Base-by-base conservation (phyloP, 345 rosid species). In the Rhizophora apiculata region DNA sequence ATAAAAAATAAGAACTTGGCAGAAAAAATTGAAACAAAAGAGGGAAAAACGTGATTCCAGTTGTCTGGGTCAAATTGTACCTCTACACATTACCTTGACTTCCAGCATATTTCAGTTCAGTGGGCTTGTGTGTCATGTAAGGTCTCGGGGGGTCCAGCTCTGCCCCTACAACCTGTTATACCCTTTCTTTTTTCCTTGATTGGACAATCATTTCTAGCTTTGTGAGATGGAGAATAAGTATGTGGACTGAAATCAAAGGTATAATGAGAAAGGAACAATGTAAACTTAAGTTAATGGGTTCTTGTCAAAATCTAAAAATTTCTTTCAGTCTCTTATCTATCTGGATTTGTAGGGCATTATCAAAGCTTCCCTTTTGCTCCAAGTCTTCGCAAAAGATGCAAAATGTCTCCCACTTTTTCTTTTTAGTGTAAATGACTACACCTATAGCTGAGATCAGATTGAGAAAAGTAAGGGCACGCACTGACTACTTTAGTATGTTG, bases 331-430 rank as follows among this genome's bases (percentile, higher is more conserved):
- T 63, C 64, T 10, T 49, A 62, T 77, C 69, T 74, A 31, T 51
- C 63, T 57, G 59, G 83, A 82, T 82, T 74, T 82, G 80, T 63
- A 69, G 80, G 82, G 72, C 63, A 59, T 49, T 66, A 63, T 72
- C 72, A 57, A 68, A 56, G 75, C 79, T 74, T 79, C 18, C 68
- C 63, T 72, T 77, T 79, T 77, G 70, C 79, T 76, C 64, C 63
- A 73, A 82, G 82, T 80, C 86, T 61, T 71, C 70, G 79, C 74
- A 75, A 80, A 82, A 83, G 78, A 83, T 83, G 76, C 86, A 80
- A 73, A 74, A 76, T 83, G 86, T 80, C 75, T 75, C 80, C 60
- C 82, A 72, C 78, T 62, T 78, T 74, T 77, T 8, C 24, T 58
- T 68, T 54, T 30, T 61, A 24, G 31, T 31, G 52, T 27, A 31